These are phyloP conservation scores for Uronychia binucleata DNA, from an alignment of 73 alveolate genomes.

Conservation along the genomic window DNA sequence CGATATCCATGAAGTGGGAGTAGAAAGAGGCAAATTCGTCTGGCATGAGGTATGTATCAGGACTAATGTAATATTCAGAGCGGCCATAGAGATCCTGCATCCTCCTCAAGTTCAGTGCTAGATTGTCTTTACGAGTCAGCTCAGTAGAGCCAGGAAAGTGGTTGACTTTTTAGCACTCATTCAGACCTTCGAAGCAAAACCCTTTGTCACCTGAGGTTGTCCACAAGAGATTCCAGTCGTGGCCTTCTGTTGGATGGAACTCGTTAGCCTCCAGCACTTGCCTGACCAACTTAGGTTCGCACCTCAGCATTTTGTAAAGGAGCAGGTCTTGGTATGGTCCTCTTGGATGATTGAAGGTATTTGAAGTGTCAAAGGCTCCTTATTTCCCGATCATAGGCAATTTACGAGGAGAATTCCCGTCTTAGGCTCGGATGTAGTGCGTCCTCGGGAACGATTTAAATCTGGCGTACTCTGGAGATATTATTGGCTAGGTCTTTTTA, in stretches of 20 bases:
- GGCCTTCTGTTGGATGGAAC: slow-evolving; percentile 24
- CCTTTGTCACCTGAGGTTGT: slow-evolving; percentile 17
- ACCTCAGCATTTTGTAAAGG: not conserved
- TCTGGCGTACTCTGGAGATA: too few species aligned
- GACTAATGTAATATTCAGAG: slow-evolving; percentile 74
- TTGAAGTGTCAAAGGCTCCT: too few species aligned
- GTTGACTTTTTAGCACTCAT: slow-evolving; percentile 44
- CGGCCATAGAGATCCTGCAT: slow-evolving; percentile 75
- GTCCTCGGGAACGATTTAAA: too few species aligned
- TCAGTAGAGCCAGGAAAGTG: slow-evolving; percentile 56
- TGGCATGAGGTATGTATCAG: slow-evolving; percentile 87
- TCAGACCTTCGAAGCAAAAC: slow-evolving; percentile 21
- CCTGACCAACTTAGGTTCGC: slow-evolving; percentile 46
- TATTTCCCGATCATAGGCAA: too few species aligned
- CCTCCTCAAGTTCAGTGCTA: slow-evolving; percentile 92
- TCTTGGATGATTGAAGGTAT: too few species aligned
- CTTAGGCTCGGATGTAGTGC: too few species aligned
- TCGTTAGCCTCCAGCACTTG: slow-evolving; percentile 60
- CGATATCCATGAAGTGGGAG: not conserved
- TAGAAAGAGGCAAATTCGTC: slow-evolving; percentile 63
- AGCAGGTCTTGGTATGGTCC: too few species aligned
- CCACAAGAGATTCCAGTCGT: slow-evolving; percentile 57
- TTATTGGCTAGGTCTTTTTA: too few species aligned
- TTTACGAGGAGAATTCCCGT: too few species aligned
- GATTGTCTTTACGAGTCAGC: slow-evolving; percentile 95